Conservation (phyloP, 1,139 yeast species). For the Debaryomyces sp. region DNA sequence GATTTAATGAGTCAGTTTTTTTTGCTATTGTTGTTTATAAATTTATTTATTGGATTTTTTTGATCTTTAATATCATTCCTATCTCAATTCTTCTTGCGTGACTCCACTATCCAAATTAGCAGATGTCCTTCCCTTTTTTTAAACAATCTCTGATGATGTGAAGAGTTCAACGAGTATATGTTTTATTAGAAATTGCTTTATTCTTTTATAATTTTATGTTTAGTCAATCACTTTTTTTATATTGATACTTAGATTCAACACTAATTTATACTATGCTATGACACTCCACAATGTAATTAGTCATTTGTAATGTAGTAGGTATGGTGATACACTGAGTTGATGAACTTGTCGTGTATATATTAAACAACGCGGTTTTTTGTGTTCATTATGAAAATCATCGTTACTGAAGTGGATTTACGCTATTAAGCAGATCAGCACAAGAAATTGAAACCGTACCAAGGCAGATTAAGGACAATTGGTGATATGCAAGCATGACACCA, state of each 20-base stretch:
- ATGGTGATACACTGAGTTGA: background rate
- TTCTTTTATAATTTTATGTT: slow-evolving; percentile 1
- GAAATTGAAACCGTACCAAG: background rate
- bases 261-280: background rate
- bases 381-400: slow-evolving; percentile 5
- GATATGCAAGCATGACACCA: slow-evolving; percentile 10
- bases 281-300: background rate
- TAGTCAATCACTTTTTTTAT: background rate
- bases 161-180: background rate
- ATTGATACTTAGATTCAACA: slow-evolving; percentile 5
- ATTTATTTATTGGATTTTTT: slow-evolving; percentile 3
- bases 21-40: slow-evolving; percentile 2
- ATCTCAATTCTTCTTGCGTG: background rate
- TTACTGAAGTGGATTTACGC: background rate
- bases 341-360: slow-evolving; percentile 1
- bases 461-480: slow-evolving; percentile 2
- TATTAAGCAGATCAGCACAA: background rate
- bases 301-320: background rate
- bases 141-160: background rate
- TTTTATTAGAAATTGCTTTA: slow-evolving; percentile 6
- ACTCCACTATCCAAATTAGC: background rate
- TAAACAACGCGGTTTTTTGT: slow-evolving; percentile 6
- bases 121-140: background rate
- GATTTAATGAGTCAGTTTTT: slow-evolving; percentile 1
- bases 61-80: background rate